Conservation (phyloP, 2,329 filamentous ascomycete species). For the Dactylellina sp. region DNA sequence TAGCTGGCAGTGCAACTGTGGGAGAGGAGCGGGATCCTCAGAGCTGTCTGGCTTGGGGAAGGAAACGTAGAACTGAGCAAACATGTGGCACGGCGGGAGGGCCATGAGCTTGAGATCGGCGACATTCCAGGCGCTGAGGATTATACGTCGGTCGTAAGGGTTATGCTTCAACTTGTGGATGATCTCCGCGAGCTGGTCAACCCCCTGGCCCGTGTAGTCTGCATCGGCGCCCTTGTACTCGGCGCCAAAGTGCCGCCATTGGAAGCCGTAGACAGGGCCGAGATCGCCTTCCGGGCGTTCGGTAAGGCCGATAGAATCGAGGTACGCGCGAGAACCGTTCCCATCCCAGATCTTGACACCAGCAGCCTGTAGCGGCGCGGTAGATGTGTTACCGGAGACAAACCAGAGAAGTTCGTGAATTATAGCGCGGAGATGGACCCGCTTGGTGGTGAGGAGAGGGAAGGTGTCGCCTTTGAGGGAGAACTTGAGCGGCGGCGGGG, state of each 20-base stretch:
- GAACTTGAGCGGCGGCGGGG: slow-evolving; percentile 87
- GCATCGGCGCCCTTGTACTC: slow-evolving; percentile 81
- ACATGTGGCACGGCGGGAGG: slow-evolving; percentile 95
- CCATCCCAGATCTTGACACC: slow-evolving; percentile 99
- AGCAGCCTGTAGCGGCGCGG: slow-evolving; percentile 77
- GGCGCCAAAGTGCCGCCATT: slow-evolving; percentile 98
- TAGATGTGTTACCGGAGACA: slow-evolving; percentile 84
- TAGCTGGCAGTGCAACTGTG: slow-evolving; percentile 82
- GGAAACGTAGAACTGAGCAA: slow-evolving; percentile 93
- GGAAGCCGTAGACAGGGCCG: slow-evolving; percentile 96
- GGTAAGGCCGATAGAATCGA: slow-evolving; percentile 83
- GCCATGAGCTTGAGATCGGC: slow-evolving; percentile 88
- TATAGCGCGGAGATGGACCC: slow-evolving; percentile 91
- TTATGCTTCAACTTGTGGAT: slow-evolving; percentile 83
- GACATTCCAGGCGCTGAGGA: slow-evolving; percentile 94
- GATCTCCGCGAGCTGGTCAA: slow-evolving; percentile 93
- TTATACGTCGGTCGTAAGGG: slow-evolving; percentile 89
- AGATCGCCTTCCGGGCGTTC: slow-evolving; percentile 89
- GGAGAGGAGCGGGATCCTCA: slow-evolving; percentile 62
- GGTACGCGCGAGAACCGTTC: slow-evolving; percentile 89
- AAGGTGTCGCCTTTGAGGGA: slow-evolving; percentile 81
- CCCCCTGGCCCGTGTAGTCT: slow-evolving; percentile 87
- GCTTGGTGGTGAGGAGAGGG: slow-evolving; percentile 95
- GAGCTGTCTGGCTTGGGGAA: slow-evolving; percentile 67
- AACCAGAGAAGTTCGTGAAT: slow-evolving; percentile 97